Evolutionary conservation across 768 basidiomycete species (phyloP).

Genomic region (Xanthoconium purpureum): DNA sequence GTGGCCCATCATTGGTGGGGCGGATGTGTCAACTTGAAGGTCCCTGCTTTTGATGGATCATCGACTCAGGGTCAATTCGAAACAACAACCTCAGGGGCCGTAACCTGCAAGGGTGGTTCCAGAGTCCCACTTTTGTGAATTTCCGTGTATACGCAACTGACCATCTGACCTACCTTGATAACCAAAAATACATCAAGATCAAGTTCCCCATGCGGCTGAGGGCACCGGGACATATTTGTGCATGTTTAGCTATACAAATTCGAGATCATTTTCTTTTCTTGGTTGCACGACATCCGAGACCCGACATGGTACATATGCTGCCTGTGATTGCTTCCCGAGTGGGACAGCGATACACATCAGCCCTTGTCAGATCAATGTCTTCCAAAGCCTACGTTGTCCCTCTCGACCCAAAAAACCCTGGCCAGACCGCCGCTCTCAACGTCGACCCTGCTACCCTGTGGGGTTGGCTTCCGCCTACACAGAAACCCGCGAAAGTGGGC

Average conservation of each 20-base stretch:
- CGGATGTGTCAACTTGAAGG: too few relatives aligned
- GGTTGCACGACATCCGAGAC: constrained; percentile 15
- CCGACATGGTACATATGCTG: constrained; percentile 26
- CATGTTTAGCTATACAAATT: background rate
- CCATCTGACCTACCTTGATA: background rate
- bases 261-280: background rate
- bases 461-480: constrained; percentile 44
- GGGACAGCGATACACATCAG: constrained; percentile 21
- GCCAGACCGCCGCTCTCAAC: constrained; percentile 30
- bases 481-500: constrained; percentile 57
- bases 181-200: background rate
- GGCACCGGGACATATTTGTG: constrained; percentile 3
- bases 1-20: too few relatives aligned
- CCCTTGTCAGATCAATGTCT: constrained; percentile 43
- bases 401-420: constrained; percentile 45
- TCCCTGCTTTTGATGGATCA: background rate
- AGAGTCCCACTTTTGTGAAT: too few relatives aligned
- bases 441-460: constrained; percentile 52
- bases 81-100: too few relatives aligned
- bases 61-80: background rate
- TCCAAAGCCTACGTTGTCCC: constrained; percentile 57
- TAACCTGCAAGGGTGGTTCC: too few relatives aligned
- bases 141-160: background rate
- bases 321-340: constrained; percentile 14
- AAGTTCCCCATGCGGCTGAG: background rate